phyloP scores from a whole-genome alignment of 2,329 filamentous ascomycete genomes.

The Aureobasidium leucospermi region DNA sequence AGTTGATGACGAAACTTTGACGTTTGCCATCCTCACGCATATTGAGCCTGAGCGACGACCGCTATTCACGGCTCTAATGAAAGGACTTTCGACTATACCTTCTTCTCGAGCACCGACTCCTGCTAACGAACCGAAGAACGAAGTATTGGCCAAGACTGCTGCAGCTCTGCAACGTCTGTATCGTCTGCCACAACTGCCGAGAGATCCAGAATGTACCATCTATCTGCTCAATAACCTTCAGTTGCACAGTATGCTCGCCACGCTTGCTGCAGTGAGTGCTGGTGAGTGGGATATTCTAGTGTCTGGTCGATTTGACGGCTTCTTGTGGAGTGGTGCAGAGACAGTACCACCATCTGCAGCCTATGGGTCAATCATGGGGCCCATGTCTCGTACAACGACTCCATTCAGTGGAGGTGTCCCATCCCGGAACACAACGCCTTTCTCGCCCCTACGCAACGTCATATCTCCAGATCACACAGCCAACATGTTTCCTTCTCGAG shows the following conservation, averaged over 20 bases:
- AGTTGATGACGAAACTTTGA: conserved; percentile 87
- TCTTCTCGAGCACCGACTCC: conserved; percentile 61
- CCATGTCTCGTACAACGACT: conserved; percentile 41
- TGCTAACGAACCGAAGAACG: conserved; percentile 37
- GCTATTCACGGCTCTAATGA: conserved; percentile 74
- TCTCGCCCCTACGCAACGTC: conserved; percentile 26
- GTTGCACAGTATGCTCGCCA: conserved; percentile 80
- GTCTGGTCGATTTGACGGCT: conserved; percentile 90
- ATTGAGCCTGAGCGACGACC: conserved; percentile 68
- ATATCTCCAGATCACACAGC: conserved; percentile 18
- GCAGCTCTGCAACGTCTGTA: conserved; percentile 80
- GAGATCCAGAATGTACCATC: conserved; percentile 78
- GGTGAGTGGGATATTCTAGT: conserved; percentile 96
- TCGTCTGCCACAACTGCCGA: conserved; percentile 61
- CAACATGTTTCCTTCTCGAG: conserved; percentile 27
- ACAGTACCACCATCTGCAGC: conserved; percentile 28
- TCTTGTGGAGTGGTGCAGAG: conserved; percentile 88
- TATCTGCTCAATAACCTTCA: conserved; percentile 77
- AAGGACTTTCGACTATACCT: conserved; percentile 47
- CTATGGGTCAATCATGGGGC: conserved; percentile 30
- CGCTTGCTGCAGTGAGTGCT: conserved; percentile 76
- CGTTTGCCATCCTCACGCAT: conserved; percentile 88
- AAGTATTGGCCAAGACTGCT: conserved; percentile 67
- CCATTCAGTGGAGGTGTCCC: conserved; percentile 47
- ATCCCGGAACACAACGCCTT: conserved; percentile 44